A percentile compares a stretch with the other conserved stretches of the same genome.
Evolutionary conservation across 2,329 filamentous ascomycete species (phyloP).

Genomic region (Meredithiella fracta): DNA sequence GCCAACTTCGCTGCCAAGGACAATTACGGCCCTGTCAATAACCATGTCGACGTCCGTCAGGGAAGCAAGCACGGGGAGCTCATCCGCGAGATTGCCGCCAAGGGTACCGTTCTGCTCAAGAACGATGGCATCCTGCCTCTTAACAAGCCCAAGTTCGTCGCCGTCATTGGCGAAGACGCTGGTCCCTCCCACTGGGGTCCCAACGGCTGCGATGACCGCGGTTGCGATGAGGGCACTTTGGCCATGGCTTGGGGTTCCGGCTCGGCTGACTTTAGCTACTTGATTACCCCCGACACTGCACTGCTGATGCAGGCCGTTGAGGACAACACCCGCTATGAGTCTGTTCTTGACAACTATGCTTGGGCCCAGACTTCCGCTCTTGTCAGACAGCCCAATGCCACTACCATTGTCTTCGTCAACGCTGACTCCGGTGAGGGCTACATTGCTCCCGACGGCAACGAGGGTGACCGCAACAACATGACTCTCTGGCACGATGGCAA

Average conservation of each 20-base stretch:
- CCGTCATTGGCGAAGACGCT: conserved; percentile 69
- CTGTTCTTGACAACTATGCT: conserved; percentile 49
- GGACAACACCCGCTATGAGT: conserved; percentile 45
- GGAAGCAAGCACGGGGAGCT: conserved; percentile 49
- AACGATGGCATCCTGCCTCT: conserved; percentile 63
- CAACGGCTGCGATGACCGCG: conserved; percentile 60
- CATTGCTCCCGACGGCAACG: conserved; percentile 66
- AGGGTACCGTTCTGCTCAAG: conserved; percentile 79
- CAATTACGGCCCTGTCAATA: conserved; percentile 53
- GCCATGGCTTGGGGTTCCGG: conserved; percentile 71
- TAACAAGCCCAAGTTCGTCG: conserved; percentile 59
- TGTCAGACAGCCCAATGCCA: conserved; percentile 44
- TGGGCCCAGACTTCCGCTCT: conserved; percentile 44
- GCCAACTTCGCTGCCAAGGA: conserved; percentile 46
- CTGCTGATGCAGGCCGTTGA: conserved; percentile 45
- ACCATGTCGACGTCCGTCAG: conserved; percentile 66
- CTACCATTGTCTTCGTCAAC: conserved; percentile 79
- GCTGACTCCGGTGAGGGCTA: conserved; percentile 75
- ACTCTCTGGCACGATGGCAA: conserved; percentile 79
- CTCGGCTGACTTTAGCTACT: conserved; percentile 56
- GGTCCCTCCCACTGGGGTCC: conserved; percentile 57
- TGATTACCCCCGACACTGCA: conserved; percentile 57
- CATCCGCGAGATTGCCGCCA: conserved; percentile 64
- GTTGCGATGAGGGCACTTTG: conserved; percentile 42
- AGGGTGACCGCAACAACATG: conserved; percentile 81